Evolutionary conservation across 768 basidiomycete genomes (phyloP).

Genomic region (Phlegmacium glaucopus): DNA sequence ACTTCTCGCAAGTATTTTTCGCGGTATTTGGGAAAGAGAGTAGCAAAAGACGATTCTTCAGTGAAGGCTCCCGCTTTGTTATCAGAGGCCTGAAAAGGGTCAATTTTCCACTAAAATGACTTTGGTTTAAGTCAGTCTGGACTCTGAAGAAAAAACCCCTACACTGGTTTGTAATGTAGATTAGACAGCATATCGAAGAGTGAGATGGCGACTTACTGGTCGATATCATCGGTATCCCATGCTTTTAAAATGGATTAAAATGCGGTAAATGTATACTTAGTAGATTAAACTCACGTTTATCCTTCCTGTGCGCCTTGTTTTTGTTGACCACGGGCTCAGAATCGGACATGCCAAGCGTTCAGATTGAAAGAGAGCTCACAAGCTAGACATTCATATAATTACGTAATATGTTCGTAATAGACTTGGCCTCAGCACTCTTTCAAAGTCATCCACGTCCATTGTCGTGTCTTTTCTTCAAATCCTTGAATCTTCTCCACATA

Average conservation of each 20-base stretch:
- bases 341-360: constrained; percentile 35
- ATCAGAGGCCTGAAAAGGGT: constrained; percentile 69
- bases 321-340: constrained; percentile 57
- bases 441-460: no score
- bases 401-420: not conserved
- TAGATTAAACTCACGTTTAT: constrained; percentile 70
- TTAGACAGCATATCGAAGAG: not conserved
- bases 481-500: not conserved
- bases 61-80: constrained; percentile 82
- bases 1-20: constrained; percentile 95
- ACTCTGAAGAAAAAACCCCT: constrained; percentile 18
- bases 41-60: constrained; percentile 97
- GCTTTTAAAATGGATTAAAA: constrained; percentile 44
- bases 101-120: constrained; percentile 76
- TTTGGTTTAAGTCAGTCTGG: not conserved
- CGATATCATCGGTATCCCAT: constrained; percentile 99
- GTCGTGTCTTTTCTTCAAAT: not conserved
- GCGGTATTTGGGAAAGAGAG: constrained; percentile 96
- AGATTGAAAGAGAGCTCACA: constrained; percentile 7
- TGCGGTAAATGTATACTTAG: not conserved
- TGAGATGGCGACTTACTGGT: constrained; percentile 67
- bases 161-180: constrained; percentile 32
- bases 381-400: constrained; percentile 3
- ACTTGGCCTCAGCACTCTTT: no score
- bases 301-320: constrained; percentile 89